Conservation (phyloP, 192 early-diverging fungal genomes). For the Borealophlyctis nickersoniae region DNA sequence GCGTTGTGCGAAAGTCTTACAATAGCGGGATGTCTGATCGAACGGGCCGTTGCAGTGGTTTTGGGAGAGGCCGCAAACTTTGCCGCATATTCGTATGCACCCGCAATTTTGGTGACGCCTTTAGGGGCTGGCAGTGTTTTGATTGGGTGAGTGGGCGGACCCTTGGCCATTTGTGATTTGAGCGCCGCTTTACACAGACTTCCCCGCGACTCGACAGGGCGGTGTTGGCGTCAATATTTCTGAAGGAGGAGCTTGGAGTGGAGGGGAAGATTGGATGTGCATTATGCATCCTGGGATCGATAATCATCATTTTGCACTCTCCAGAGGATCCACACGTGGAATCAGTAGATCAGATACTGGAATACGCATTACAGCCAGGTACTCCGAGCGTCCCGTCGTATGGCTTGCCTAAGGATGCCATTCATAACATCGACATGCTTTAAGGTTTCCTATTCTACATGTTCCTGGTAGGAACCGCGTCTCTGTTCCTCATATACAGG, state of each 20-base stretch:
- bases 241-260: conserved; percentile 79
- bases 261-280: conserved; percentile 87
- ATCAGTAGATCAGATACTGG: conserved; percentile 80
- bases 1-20: conserved; percentile 22
- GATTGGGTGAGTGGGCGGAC: conserved; percentile 55
- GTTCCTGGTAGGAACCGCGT: conserved; percentile 58
- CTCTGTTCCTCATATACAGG: conserved; percentile 74
- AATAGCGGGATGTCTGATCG: no score
- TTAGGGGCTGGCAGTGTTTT: conserved; percentile 88
- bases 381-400: neutral
- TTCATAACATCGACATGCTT: neutral
- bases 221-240: conserved; percentile 80
- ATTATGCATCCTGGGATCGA: conserved; percentile 83
- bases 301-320: conserved; percentile 79
- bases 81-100: conserved; percentile 92
- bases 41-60: conserved; percentile 59
- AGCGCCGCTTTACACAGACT: neutral
- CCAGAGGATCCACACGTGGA: conserved; percentile 78
- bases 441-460: conserved; percentile 81
- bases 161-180: no score
- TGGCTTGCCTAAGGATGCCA: neutral
- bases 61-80: conserved; percentile 94
- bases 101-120: conserved; percentile 93
- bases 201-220: conserved; percentile 51
- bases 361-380: conserved; percentile 75